A percentile compares a stretch with the other conserved stretches of the same genome.
These are phyloP conservation scores for Phytophthora fragariae DNA, from an alignment of 352 stramenopile genomes.

Conservation along the genomic window DNA sequence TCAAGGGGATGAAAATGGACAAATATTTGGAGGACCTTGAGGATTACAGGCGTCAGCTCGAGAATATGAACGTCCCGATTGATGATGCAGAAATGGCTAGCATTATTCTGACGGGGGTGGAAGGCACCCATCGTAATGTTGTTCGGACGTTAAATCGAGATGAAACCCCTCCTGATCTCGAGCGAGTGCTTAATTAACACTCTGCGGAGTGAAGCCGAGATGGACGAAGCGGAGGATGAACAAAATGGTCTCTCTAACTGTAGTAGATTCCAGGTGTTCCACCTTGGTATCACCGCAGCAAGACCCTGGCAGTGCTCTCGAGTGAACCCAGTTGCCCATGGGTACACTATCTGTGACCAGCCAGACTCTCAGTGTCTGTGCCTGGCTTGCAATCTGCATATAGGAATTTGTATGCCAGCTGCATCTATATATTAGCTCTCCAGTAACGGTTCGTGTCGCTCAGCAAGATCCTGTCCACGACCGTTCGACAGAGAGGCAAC, in stretches of 20 bases:
- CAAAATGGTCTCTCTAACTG: background rate
- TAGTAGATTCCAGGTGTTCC: too few relatives aligned
- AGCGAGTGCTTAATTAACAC: background rate
- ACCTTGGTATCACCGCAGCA: too few relatives aligned
- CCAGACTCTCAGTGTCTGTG: too few relatives aligned
- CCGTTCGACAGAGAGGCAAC: too few relatives aligned
- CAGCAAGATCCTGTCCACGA: too few relatives aligned
- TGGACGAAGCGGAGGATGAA: background rate
- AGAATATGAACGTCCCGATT: background rate
- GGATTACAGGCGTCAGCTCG: background rate
- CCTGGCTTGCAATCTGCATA: too few relatives aligned
- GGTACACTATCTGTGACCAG: too few relatives aligned
- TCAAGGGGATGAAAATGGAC: background rate
- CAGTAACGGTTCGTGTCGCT: too few relatives aligned
- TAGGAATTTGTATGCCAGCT: too few relatives aligned
- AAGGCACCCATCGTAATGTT: background rate
- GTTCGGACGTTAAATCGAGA: background rate
- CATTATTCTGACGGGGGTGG: background rate
- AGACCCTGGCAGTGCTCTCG: too few relatives aligned
- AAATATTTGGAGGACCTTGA: background rate
- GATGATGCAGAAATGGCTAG: background rate
- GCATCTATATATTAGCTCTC: too few relatives aligned
- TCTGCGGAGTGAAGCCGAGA: constrained; percentile 1
- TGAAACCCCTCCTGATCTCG: background rate
- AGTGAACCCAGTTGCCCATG: too few relatives aligned